Conservation (phyloP, 805 yeast species). For the Scheffersomyces lignosus region DNA sequence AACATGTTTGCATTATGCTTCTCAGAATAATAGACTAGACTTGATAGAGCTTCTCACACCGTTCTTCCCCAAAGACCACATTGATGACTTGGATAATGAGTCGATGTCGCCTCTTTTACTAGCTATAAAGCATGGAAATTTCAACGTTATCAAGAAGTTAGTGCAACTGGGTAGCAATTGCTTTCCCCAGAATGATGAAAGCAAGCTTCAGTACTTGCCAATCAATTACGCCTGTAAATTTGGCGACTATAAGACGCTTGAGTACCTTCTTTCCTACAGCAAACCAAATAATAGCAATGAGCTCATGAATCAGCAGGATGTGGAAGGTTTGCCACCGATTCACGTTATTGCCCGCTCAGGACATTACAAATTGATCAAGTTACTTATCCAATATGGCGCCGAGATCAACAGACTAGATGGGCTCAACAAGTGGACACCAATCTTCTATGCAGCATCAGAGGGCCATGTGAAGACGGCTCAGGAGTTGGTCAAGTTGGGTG, state of each 20-base stretch:
- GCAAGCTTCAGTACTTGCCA: slow-evolving; percentile 66
- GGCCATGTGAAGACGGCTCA: slow-evolving; percentile 74
- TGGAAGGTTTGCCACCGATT: slow-evolving; percentile 85
- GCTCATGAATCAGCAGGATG: slow-evolving; percentile 58
- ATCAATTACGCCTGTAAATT: slow-evolving; percentile 85
- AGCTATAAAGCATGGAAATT: slow-evolving; percentile 70
- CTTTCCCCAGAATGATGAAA: slow-evolving; percentile 46
- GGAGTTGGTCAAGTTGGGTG: slow-evolving; percentile 71
- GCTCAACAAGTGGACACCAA: slow-evolving; percentile 90
- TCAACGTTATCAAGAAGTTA: slow-evolving; percentile 36
- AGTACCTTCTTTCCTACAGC: slow-evolving; percentile 52
- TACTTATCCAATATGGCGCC: slow-evolving; percentile 68
- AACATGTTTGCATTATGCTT: slow-evolving; percentile 84
- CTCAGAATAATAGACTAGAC: slow-evolving; percentile 52
- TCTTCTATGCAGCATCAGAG: slow-evolving; percentile 85
- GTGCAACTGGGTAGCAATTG: slow-evolving; percentile 36
- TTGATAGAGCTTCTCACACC: slow-evolving; percentile 44
- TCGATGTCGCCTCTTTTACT: slow-evolving; percentile 81
- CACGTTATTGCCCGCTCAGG: slow-evolving; percentile 90
- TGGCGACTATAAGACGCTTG: slow-evolving; percentile 73
- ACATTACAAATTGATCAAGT: slow-evolving; percentile 62
- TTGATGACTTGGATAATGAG: slow-evolving; percentile 63
- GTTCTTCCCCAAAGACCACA: slow-evolving; percentile 30
- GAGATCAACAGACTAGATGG: slow-evolving; percentile 79
- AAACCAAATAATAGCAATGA: slow-evolving; percentile 15